A percentile compares a stretch with the other conserved stretches of the same genome.
phyloP scores from a whole-genome alignment of 495 filamentous ascomycete genomes.

The Hypoxylon rickii region DNA sequence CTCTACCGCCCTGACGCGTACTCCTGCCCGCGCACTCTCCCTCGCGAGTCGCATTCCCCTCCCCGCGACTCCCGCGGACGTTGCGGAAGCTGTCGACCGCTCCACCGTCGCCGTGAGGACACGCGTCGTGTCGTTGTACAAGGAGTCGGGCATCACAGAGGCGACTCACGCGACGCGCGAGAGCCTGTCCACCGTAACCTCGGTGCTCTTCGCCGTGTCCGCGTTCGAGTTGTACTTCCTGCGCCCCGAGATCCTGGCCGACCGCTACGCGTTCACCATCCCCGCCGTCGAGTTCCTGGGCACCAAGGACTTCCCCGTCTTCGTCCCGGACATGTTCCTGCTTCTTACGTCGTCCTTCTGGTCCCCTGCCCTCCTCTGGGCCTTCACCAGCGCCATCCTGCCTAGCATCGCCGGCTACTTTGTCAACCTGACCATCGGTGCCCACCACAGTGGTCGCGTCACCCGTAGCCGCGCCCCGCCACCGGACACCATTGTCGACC shows the following conservation, averaged over 20 bases:
- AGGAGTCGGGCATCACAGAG: conserved; percentile 56
- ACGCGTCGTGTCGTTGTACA: conserved; percentile 52
- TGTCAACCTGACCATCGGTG: conserved; percentile 72
- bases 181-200: conserved; percentile 68
- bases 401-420: conserved; percentile 80
- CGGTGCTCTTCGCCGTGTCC: conserved; percentile 65
- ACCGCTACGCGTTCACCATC: conserved; percentile 70
- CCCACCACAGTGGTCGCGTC: conserved; percentile 32
- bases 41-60: conserved; percentile 61
- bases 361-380: conserved; percentile 79
- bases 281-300: conserved; percentile 63
- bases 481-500: conserved; percentile 69
- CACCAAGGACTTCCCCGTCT: conserved; percentile 55
- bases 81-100: conserved; percentile 82
- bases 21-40: conserved; percentile 60
- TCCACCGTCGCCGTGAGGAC: conserved; percentile 66
- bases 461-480: conserved; percentile 36
- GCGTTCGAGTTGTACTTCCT: conserved; percentile 66
- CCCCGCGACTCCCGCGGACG: conserved; percentile 81
- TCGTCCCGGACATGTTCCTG: conserved; percentile 79
- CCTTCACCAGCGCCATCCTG: conserved; percentile 67
- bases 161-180: conserved; percentile 64
- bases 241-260: conserved; percentile 64
- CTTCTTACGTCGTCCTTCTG: conserved; percentile 82
- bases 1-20: conserved; percentile 57